Evolutionary conservation across 352 stramenopile genomes (phyloP), one percentile per base, ranked within the genome.

Genomic region (Thalassiosira pacifica): DNA sequence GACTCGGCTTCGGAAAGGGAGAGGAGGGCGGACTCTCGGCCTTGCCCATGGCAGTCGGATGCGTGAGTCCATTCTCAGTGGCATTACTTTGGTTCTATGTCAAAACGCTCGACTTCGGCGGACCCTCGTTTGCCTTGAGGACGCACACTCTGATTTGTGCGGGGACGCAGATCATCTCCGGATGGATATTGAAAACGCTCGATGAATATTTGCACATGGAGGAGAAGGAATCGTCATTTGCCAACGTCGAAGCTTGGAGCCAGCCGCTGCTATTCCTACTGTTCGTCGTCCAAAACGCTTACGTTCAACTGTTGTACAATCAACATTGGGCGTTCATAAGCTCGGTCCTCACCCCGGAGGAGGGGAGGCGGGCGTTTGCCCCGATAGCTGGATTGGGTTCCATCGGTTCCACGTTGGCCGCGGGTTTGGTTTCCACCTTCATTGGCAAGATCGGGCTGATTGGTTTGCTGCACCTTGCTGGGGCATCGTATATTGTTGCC

Each of bases 241-340:
- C 6, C n/a, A 64, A 77, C 26, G 42, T 73, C 6, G 52, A 67
- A 40, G 26, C 52, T 8, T 59, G 67, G 10, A 87, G 80, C 60
- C 63, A 80, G 18, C 16, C 71, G 13, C 57, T 87, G 16, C 34
- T 93, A 22, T 88, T 89, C 34, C 13, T 82, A 2, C 45, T 88
- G 27, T 93, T 93, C 78, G 80, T 93, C 2, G 92, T 93, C 83
- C 89, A 93, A 72, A 93, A 93, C 76, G 89, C 83, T 6, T 94
- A 95, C 76, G 89, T 90, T 19, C 91, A 94, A 67, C 57, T 95
- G 19, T 42, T 95, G 9, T 92, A 93, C 37, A 91, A 83, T 31
- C 92, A 95, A 45, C 89, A 95, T 76, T 95, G 92, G 92, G 86
- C 79, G 27, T 95, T 94, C 74, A 85, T 95, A 4, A 87, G 87